Percentiles rank a stretch among this genome's conserved stretches.
Conservation (phyloP, 495 filamentous ascomycete species). For the Hypoxylon subgilvum region DNA sequence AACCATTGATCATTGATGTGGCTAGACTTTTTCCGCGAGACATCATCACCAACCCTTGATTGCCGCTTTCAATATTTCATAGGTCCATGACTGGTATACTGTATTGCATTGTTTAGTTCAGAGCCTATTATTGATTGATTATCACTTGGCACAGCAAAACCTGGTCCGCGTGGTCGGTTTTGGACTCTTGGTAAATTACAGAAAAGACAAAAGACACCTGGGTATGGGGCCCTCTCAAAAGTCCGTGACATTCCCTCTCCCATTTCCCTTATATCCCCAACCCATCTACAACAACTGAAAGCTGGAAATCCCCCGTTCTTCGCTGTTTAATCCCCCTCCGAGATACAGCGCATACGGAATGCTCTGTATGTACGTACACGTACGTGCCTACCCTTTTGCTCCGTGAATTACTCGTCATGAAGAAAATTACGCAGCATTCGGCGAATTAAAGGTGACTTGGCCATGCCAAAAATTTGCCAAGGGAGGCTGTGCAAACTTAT, state of each 20-base stretch:
- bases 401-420: slow-evolving; percentile 24
- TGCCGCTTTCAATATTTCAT: too few species aligned
- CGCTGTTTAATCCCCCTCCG: background rate
- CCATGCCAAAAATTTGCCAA: slow-evolving; percentile 5
- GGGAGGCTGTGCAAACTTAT: slow-evolving; percentile 24
- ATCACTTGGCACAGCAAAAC: slow-evolving; percentile 28
- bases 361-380: slow-evolving; percentile 18
- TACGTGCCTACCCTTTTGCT: slow-evolving; percentile 2
- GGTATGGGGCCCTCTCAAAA: slow-evolving; percentile 14
- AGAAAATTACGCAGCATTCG: slow-evolving; percentile 13
- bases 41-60: too few species aligned
- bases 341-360: background rate
- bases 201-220: background rate
- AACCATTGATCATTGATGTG: too few species aligned
- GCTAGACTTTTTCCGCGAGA: too few species aligned
- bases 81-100: too few species aligned
- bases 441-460: slow-evolving; percentile 20
- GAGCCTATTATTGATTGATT: background rate
- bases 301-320: background rate
- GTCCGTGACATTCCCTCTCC: slow-evolving; percentile 22
- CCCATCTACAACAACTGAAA: background rate
- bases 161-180: slow-evolving; percentile 28
- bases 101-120: too few species aligned
- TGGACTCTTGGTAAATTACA: slow-evolving; percentile 31
- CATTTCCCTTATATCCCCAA: background rate